Percentiles rank a stretch among this genome's conserved stretches.
Conservation (phyloP, 768 basidiomycete genomes). For the Boletus pseudopeckii region DNA sequence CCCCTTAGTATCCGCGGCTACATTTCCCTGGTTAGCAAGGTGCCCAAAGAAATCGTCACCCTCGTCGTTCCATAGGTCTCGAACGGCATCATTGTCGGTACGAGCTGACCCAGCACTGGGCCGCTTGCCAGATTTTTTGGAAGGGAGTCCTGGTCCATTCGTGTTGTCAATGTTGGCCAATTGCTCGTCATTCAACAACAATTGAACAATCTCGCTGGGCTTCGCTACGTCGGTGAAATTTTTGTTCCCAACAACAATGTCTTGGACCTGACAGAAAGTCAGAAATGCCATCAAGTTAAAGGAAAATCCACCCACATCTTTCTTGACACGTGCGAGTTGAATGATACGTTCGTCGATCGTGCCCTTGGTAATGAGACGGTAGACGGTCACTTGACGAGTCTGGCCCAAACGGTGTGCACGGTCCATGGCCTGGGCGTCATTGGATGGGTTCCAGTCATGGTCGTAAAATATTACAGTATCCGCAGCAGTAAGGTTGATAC, state of each 20-base stretch:
- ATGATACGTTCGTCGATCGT: constrained; percentile 98
- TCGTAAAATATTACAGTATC: constrained; percentile 30
- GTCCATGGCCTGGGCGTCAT: constrained; percentile 98
- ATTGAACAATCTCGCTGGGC: constrained; percentile 93
- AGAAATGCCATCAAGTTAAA: not conserved
- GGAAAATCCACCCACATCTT: constrained; percentile 61
- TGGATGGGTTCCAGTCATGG: constrained; percentile 71
- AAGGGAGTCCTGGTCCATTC: constrained; percentile 35
- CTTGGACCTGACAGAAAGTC: constrained; percentile 72
- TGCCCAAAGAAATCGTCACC: constrained; percentile 86
- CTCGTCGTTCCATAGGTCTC: constrained; percentile 83
- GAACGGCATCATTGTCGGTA: constrained; percentile 38
- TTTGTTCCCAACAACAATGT: constrained; percentile 98
- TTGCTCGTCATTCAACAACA: constrained; percentile 93
- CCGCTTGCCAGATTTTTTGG: constrained; percentile 36
- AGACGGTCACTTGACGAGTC: constrained; percentile 95
- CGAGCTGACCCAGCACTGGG: constrained; percentile 27
- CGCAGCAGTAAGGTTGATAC: constrained; percentile 89
- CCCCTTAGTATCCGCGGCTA: constrained; percentile 18
- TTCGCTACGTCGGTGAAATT: constrained; percentile 90
- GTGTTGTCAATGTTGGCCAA: constrained; percentile 65
- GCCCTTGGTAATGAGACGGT: constrained; percentile 88
- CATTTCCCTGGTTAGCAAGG: constrained; percentile 29
- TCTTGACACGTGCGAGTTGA: constrained; percentile 92
- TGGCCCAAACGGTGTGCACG: constrained; percentile 96